Base-by-base conservation (phyloP, 129 eudicot species). In the Gnaphalium uliginosum region DNA sequence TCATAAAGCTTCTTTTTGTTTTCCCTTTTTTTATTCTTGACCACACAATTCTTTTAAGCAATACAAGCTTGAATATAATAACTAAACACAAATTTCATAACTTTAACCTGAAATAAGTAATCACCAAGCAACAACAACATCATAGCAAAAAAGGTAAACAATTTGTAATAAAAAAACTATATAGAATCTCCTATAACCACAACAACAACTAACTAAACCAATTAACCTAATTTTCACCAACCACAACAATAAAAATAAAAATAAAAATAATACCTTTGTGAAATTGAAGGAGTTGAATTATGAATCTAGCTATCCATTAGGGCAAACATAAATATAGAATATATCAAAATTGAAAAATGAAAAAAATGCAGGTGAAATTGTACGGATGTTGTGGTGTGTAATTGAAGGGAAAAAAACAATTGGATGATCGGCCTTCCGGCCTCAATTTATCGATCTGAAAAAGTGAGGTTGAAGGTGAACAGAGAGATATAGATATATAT, bases 1-100 rank as follows among this genome's bases (percentile, higher is more conserved):
- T 78, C 77, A 63, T 78, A 71, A 78, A 73, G 82, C 66, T 37
- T 25, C 79, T n/a, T 68, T 64, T 64, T 64, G 4, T 18, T 64
- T 63, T 64, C 24, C 69, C 66, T 60, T 60, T 64, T 64, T 54
- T 69, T 61, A 65, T 79, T 72, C 73, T 73, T 21, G 32, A 53
- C 75, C 79, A 79, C 78, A 79, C 83, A 73, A 73, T 39, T 79
- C 41, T 66, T 64, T 79, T 73, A 74, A 65, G 69, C 78, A 78
- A 78, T 53, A 79, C 73, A 68, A 65, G 32, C 64, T 58, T 57
- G 46, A 26, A 68, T 43, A 57, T 7, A 35, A 65, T 10, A 54
- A 72, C 62, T 6, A 59, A 60, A 66, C 75, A 39, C 27, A 58
- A 79, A 56, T 25, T 5, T 66, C 29, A 79, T 4, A 79, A 72